Evolutionary conservation across 2,329 filamentous ascomycete species (phyloP), one percentile per base, ranked within the genome.

Genomic region (Fusarium coicis): DNA sequence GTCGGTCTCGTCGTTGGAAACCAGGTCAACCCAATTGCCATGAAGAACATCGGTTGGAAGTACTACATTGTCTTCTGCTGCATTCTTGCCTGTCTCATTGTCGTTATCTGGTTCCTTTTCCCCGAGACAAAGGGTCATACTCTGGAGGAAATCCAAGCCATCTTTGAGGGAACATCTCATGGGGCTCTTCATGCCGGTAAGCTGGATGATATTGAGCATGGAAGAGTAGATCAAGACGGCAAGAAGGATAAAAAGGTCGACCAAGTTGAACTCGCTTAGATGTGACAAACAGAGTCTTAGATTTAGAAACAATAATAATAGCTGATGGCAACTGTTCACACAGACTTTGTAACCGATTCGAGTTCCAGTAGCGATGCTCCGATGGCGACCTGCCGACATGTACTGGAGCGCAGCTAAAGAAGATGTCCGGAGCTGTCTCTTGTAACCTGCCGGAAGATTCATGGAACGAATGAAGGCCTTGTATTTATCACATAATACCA

Each of bases 41-140:
- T 85, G 57, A 68, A 76, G 3, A 76, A 68, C 1, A 80, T 85
- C 16, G 75, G 69, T 0, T 85, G 83, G 82, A 82, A 78, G 53
- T 85, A 84, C 64, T 85, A 83, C 50, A 79, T 81, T 43, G 77
- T 85, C 15, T 85, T 82, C 56, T 78, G 80, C 63, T 80, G 79
- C 14, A 81, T 82, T 42, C 46, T 84, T 23, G 73, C 72, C 3
- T 62, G 79, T 7, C 75, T 82, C 16, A 57, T 84, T 5, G 61
- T 74, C 1, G 40, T 82, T 21, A 78, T 84, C 23, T 85, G 80
- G 70, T 81, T 84, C 67, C 77, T 82, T 19, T 81, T 80, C 50
- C 79, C 79, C 0, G 80, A 81, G 69, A 82, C 80, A 1, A 80
- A 79, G 56, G 80, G 79, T 0, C 66, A 75, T 7, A 77, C 73